Evolutionary conservation across 306 rosid species (phyloP), one percentile per base, ranked within the genome.

Genomic region (Medicago lupulina): DNA sequence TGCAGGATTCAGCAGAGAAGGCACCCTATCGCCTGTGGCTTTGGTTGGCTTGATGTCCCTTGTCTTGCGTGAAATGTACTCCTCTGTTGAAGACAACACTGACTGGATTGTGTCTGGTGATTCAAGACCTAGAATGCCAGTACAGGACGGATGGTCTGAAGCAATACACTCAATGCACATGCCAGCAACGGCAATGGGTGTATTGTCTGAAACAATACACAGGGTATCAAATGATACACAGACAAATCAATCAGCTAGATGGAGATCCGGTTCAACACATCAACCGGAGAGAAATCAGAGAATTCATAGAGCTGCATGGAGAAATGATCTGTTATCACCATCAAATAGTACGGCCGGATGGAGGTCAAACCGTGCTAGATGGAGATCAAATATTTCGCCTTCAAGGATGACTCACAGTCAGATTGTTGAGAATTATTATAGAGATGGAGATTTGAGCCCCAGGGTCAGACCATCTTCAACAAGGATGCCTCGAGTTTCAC

Each of bases 191-290:
- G 31, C 31, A 28, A 3, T 3, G 31, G 31, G 4, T 28, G 31
- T 28, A 28, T 28, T 28, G 31, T 28, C 31, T 28, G 31, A 28
- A 28, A 28, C 31, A 49, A 49, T 49, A 2, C 8, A 49, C 8
- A n/a, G 2, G 54, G 8, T 49, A 49, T 16, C 54, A 49, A 72
- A 75, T 70, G 85, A 82, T 78, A 23, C 64, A 60, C 63, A 55
- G 54, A 68, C 76, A 38, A 85, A 73, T 83, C 82, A 70, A 58
- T 23, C 83, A 12, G 75, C 85, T n/a, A 79, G 89, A 73, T 81
- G 87, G 76, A 84, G 84, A 77, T 70, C 80, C 79, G 77, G 67
- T 79, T 63, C 79, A 36, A 76, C 70, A 10, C 86, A 76, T 57
- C 80, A 82, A 44, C 63, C 23, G 18, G 86, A 50, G 71, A 21